Evolutionary conservation across 306 rosid species (phyloP).

Genomic region (Cucurbita moschata): DNA sequence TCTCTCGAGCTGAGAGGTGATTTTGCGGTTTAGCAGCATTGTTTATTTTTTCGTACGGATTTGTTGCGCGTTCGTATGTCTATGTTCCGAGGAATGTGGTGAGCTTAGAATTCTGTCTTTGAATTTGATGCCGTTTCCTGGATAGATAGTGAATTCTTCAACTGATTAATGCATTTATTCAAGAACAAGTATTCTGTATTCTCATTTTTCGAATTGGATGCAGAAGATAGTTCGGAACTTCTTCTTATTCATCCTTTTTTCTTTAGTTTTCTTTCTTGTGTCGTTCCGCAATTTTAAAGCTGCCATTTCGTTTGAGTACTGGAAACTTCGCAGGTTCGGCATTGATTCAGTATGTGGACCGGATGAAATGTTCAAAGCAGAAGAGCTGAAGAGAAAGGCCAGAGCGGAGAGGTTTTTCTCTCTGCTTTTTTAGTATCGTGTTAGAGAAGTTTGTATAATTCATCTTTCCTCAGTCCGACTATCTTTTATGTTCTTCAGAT

Average conservation of each 20-base stretch:
- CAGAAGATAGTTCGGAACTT: background rate
- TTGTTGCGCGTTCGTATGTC: background rate
- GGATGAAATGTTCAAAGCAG: slow-evolving; percentile 30
- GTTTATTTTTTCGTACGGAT: background rate
- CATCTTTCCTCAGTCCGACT: background rate
- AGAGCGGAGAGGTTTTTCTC: slow-evolving; percentile 69
- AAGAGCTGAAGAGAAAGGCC: slow-evolving; percentile 71
- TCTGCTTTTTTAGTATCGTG: background rate
- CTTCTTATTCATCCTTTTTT: background rate
- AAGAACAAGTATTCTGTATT: background rate
- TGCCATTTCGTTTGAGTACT: background rate
- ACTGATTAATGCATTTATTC: background rate
- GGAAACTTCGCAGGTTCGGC: slow-evolving; percentile 39
- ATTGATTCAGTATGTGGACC: slow-evolving; percentile 29
- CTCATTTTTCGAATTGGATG: background rate
- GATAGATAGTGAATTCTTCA: background rate
- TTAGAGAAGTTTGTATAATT: background rate
- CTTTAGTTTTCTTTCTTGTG: background rate
- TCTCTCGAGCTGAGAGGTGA: slow-evolving; percentile 83
- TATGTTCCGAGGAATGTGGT: background rate
- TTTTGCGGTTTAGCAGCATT: background rate
- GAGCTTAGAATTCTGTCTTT: background rate
- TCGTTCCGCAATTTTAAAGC: background rate
- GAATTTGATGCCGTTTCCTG: background rate
- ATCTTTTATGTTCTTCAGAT: slow-evolving; percentile 29